Percentiles rank a stretch among this genome's conserved stretches.
These are phyloP conservation scores for Populus pruinosa DNA, from an alignment of 345 rosid species.

Conservation along the genomic window DNA sequence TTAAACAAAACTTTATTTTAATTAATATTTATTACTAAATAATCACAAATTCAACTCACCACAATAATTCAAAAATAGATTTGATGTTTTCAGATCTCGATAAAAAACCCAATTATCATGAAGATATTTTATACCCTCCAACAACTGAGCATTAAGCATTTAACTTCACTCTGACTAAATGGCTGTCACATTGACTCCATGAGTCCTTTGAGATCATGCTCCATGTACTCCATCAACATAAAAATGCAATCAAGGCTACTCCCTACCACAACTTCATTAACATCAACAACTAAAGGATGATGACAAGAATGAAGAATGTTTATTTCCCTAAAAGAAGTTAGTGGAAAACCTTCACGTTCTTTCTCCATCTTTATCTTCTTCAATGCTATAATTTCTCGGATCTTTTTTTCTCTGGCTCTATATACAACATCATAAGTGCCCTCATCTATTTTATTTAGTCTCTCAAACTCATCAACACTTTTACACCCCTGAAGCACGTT, in stretches of 20 bases:
- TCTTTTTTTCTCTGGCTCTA: constrained; percentile 84
- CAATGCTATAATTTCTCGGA: constrained; percentile 92
- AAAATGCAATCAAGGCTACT: constrained; percentile 85
- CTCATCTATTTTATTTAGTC: constrained; percentile 95
- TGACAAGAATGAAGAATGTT: constrained; percentile 94
- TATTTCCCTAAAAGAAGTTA: constrained; percentile 89
- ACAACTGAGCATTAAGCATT: constrained; percentile 91
- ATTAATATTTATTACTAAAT: no score
- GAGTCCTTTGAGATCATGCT: constrained; percentile 91
- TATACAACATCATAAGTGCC: constrained; percentile 99
- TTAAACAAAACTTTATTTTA: no score
- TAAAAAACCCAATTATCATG: constrained; percentile 99
- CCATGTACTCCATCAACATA: constrained; percentile 99
- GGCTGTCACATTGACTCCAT: constrained; percentile 98
- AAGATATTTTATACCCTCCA: constrained; percentile 85
- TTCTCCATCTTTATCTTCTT: constrained; percentile 99
- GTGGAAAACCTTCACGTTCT: constrained; percentile 98
- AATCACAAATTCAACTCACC: constrained; percentile 98
- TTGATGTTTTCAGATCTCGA: constrained; percentile 93
- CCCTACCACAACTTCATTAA: constrained; percentile 97
- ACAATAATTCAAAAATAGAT: constrained; percentile 81
- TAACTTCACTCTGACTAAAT: constrained; percentile 97
- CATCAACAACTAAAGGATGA: constrained; percentile 91
- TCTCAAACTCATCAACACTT: constrained; percentile 97
- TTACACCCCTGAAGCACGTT: constrained; percentile 79